Conservation (phyloP, 2,329 filamentous ascomycete species). For the Penicillium capsulatum region DNA sequence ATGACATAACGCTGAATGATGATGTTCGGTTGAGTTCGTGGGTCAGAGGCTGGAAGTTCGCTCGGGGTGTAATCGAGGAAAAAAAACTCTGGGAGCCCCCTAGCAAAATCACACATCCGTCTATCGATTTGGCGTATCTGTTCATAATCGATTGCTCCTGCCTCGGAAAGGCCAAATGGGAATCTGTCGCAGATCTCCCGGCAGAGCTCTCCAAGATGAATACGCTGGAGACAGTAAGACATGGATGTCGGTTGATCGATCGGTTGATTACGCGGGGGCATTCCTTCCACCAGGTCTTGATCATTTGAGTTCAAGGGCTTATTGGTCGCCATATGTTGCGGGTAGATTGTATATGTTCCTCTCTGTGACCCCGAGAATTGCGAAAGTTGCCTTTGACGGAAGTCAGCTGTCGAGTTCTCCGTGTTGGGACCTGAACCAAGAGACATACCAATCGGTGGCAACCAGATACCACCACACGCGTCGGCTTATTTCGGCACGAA, state of each 20-base stretch:
- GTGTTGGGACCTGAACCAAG: not conserved
- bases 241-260: constrained; percentile 34
- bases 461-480: constrained; percentile 44
- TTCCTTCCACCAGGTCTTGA: constrained; percentile 31
- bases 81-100: constrained; percentile 35
- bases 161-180: constrained; percentile 21
- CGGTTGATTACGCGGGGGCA: constrained; percentile 14
- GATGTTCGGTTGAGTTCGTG: constrained; percentile 18
- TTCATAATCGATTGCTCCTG: constrained; percentile 23
- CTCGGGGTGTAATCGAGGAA: constrained; percentile 14
- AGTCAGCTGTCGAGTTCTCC: not conserved
- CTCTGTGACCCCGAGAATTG: constrained; percentile 33
- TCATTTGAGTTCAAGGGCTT: constrained; percentile 39
- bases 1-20: constrained; percentile 34
- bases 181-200: constrained; percentile 36
- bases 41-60: constrained; percentile 7
- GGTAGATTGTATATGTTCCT: constrained; percentile 37
- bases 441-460: constrained; percentile 35
- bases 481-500: constrained; percentile 35
- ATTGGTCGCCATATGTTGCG: constrained; percentile 37
- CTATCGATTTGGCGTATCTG: constrained; percentile 33
- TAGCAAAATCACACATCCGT: constrained; percentile 29
- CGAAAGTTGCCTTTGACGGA: constrained; percentile 29
- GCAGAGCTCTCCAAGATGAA: constrained; percentile 35
- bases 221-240: constrained; percentile 38